These are phyloP conservation scores for Globisporangium orthogonon DNA, from an alignment of 352 stramenopile genomes.

Conservation along the genomic window DNA sequence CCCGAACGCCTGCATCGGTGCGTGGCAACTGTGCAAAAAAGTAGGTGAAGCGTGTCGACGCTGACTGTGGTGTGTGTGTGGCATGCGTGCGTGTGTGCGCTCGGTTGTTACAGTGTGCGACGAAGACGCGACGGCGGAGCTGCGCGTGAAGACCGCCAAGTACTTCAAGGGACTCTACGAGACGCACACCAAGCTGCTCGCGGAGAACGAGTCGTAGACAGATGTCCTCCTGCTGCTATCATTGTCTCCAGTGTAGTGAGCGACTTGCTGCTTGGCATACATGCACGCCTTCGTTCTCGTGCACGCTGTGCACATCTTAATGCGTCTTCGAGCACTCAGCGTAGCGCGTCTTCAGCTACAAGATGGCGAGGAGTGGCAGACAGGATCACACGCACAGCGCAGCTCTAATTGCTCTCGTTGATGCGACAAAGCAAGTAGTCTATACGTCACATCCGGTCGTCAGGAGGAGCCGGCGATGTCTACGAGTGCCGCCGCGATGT, in stretches of 20 bases:
- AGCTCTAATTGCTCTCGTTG: neutral
- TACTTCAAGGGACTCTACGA: constrained; percentile 85
- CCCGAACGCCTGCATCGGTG: constrained; percentile 72
- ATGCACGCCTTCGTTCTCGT: neutral
- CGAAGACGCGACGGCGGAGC: constrained; percentile 84
- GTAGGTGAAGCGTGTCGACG: no score
- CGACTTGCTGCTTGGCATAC: neutral
- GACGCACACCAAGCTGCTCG: constrained; percentile 38
- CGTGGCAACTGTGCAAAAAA: neutral
- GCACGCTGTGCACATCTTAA: no score
- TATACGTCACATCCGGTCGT: neutral
- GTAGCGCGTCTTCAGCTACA: no score
- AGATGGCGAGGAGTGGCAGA: no score
- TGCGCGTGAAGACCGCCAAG: constrained; percentile 88
- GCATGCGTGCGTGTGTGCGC: neutral
- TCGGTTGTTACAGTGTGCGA: constrained; percentile 64
- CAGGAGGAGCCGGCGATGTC: constrained; percentile 16
- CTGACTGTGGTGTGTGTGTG: neutral
- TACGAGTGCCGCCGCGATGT: constrained; percentile 39
- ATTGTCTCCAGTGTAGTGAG: neutral
- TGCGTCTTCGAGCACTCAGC: no score
- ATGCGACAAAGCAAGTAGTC: neutral
- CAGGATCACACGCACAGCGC: neutral
- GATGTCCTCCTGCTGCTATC: no score
- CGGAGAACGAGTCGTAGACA: neutral